Conservation (phyloP, 371 early-diverging fungal genomes). For the Mucor saturninus region DNA sequence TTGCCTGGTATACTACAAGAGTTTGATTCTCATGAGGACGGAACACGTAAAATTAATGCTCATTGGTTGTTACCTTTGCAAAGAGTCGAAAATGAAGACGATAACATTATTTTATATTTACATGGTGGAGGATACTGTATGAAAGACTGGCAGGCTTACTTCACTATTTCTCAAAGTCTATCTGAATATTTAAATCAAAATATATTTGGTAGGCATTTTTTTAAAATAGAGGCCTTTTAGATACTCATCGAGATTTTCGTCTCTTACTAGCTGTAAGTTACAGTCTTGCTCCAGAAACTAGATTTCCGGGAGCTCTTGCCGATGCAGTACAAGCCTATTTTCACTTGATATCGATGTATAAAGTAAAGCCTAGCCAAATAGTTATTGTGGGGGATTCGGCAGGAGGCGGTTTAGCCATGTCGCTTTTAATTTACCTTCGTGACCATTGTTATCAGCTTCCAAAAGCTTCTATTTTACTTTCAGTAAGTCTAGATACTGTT, state of each 20-base stretch:
- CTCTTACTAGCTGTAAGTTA: constrained; percentile 42
- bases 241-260: background rate
- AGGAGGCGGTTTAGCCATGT: constrained; percentile 58
- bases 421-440: constrained; percentile 42
- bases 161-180: constrained; percentile 43
- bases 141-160: constrained; percentile 44
- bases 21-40: constrained; percentile 14
- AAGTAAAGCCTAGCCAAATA: constrained; percentile 58
- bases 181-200: constrained; percentile 34
- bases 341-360: constrained; percentile 28
- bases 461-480: constrained; percentile 23
- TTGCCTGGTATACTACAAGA: constrained; percentile 15
- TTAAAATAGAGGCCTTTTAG: background rate
- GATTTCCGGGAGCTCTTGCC: constrained; percentile 45
- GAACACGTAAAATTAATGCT: constrained; percentile 14
- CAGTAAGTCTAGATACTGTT: constrained; percentile 12
- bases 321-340: constrained; percentile 41
- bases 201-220: constrained; percentile 41
- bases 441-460: constrained; percentile 46
- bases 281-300: constrained; percentile 43
- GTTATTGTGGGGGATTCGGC: constrained; percentile 78
- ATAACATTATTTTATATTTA: constrained; percentile 56
- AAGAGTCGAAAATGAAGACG: constrained; percentile 5
- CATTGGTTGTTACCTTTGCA: constrained; percentile 15
- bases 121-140: constrained; percentile 65